Evolutionary conservation across 2,329 filamentous ascomycete species (phyloP).

Genomic region (Cytospora chrysosperma): DNA sequence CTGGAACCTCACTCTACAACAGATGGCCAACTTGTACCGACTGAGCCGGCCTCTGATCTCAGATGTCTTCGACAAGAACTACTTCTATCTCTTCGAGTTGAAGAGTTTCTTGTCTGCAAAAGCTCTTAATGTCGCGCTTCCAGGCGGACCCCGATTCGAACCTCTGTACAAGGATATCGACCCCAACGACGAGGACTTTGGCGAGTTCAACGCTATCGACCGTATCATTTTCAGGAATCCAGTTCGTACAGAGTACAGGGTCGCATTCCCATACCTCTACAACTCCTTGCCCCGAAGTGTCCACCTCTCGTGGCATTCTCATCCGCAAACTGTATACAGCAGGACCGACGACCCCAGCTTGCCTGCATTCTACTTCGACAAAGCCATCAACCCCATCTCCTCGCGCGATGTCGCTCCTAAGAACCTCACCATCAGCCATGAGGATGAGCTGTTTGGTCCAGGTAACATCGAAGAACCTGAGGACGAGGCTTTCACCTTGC

Average conservation of each 20-base stretch:
- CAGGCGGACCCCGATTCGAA: conserved; percentile 95
- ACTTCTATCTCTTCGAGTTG: conserved; percentile 95
- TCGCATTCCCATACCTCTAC: conserved; percentile 92
- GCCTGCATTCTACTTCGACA: conserved; percentile 96
- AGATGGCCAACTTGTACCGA: conserved; percentile 95
- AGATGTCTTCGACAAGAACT: conserved; percentile 92
- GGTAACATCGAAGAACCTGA: conserved; percentile 72
- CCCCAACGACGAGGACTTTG: conserved; percentile 98
- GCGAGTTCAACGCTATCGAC: conserved; percentile 99
- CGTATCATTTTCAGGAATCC: conserved; percentile 97
- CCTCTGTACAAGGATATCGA: conserved; percentile 98
- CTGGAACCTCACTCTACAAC: conserved; percentile 89
- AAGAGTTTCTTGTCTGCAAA: conserved; percentile 96
- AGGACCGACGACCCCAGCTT: conserved; percentile 83
- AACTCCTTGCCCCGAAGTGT: conserved; percentile 95
- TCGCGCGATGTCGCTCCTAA: conserved; percentile 91
- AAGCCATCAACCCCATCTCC: conserved; percentile 96
- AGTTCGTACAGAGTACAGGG: conserved; percentile 92
- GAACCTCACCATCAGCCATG: conserved; percentile 87
- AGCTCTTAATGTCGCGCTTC: conserved; percentile 93
- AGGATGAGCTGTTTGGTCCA: conserved; percentile 87
- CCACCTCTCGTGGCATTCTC: conserved; percentile 87
- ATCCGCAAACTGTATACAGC: conserved; percentile 90
- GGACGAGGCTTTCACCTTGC: conserved; percentile 83
- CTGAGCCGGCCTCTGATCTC: conserved; percentile 87